These are phyloP conservation scores for Fusarium circinatum DNA, from an alignment of 2,329 filamentous ascomycete genomes.

Conservation along the genomic window DNA sequence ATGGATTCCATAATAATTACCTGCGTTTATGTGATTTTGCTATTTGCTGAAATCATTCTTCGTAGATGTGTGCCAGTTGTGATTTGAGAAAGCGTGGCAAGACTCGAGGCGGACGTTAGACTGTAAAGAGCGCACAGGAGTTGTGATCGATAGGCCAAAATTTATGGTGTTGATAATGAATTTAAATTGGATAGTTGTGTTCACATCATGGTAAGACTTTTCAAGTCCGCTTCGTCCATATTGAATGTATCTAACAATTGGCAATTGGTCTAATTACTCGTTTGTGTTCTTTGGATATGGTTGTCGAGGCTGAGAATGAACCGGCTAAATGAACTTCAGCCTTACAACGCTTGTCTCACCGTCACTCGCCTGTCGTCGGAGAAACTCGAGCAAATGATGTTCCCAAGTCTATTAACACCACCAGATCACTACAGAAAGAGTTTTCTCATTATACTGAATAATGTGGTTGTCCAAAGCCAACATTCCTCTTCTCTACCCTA, in stretches of 20 bases:
- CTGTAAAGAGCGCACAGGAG: neutral
- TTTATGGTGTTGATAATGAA: neutral
- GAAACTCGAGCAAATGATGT: neutral
- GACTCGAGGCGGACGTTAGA: neutral
- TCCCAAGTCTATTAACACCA: neutral
- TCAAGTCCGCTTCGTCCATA: too few species aligned
- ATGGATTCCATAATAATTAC: slow-evolving; percentile 22
- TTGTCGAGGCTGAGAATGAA: neutral
- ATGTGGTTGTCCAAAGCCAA: neutral
- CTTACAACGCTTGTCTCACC: neutral
- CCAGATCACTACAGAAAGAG: too few species aligned
- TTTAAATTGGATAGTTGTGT: too few species aligned
- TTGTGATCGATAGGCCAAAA: neutral
- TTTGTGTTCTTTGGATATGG: neutral
- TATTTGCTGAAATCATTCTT: neutral
- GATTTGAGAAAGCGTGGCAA: neutral
- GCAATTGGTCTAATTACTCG: too few species aligned
- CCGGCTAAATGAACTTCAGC: neutral
- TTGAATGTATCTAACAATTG: too few species aligned
- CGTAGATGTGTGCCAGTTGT: neutral
- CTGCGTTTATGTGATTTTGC: neutral
- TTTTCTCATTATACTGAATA: neutral
- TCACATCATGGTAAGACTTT: too few species aligned
- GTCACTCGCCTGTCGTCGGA: neutral
- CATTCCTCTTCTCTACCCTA: slow-evolving; percentile 20